Percentiles rank a stretch among this genome's conserved stretches.
Conservation (phyloP, 2,329 filamentous ascomycete genomes). For the Cercospora canescens region DNA sequence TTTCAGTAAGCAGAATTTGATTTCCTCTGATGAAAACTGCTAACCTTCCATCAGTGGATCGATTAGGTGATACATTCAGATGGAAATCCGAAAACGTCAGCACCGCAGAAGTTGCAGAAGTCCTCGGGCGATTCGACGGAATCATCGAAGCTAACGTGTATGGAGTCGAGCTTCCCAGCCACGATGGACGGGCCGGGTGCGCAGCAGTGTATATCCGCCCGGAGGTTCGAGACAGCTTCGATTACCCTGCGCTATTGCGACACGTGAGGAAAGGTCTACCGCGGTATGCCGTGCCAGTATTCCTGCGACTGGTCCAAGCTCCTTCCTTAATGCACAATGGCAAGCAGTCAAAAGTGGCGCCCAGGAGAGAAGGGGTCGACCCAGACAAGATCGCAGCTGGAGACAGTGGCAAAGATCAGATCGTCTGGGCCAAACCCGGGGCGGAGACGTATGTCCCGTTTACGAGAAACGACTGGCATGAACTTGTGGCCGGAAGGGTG, state of each 20-base stretch:
- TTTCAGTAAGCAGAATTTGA: conserved; percentile 50
- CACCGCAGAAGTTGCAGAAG: conserved; percentile 70
- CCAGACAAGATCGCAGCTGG: conserved; percentile 50
- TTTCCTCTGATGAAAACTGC: background rate
- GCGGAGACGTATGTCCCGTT: conserved; percentile 60
- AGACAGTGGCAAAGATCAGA: conserved; percentile 44
- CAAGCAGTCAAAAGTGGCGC: conserved; percentile 75
- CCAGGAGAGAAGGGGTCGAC: conserved; percentile 68
- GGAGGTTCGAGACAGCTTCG: conserved; percentile 50
- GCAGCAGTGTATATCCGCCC: conserved; percentile 65
- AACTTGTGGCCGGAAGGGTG: conserved; percentile 19
- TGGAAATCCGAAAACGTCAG: conserved; percentile 64
- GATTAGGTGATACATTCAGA: conserved; percentile 74
- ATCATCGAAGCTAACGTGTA: conserved; percentile 86
- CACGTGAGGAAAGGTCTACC: conserved; percentile 63
- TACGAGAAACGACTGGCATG: conserved; percentile 56
- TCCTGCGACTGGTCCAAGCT: conserved; percentile 62
- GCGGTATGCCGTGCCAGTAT: conserved; percentile 73
- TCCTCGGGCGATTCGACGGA: conserved; percentile 64
- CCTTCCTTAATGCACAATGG: conserved; percentile 69
- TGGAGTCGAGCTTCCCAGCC: conserved; percentile 73
- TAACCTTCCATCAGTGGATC: conserved; percentile 56
- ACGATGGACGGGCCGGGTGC: conserved; percentile 83
- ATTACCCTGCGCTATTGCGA: conserved; percentile 61
- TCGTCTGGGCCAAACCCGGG: conserved; percentile 52